phyloP scores from a whole-genome alignment of 2,329 filamentous ascomycete genomes.

The Diaporthe batatas region DNA sequence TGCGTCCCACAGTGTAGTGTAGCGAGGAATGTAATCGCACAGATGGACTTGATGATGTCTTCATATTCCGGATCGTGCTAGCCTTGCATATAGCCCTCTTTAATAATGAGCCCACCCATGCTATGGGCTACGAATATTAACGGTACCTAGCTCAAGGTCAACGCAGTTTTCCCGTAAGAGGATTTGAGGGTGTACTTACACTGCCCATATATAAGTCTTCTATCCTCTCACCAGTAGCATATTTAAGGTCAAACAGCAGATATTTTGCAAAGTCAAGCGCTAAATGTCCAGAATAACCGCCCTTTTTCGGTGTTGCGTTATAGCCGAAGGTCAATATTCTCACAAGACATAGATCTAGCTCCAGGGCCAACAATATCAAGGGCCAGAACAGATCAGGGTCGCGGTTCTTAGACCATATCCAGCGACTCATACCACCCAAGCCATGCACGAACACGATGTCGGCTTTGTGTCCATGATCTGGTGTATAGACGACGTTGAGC shows the following conservation, averaged over 20 bases:
- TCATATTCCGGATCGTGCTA: slow-evolving; percentile 46
- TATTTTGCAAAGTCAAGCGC: slow-evolving; percentile 21
- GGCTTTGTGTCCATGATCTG: slow-evolving; percentile 4
- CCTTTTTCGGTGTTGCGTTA: background rate
- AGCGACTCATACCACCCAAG: background rate
- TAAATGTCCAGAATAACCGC: background rate
- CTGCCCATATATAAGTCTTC: background rate
- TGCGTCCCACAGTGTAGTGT: slow-evolving; percentile 52
- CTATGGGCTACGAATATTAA: slow-evolving; percentile 23
- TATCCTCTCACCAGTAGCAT: background rate
- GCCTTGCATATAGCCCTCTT: slow-evolving; percentile 44
- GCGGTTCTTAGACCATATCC: slow-evolving; percentile 3
- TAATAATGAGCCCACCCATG: slow-evolving; percentile 25
- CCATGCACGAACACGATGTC: slow-evolving; percentile 29
- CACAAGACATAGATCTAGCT: background rate
- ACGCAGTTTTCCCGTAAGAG: background rate
- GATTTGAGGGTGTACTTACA: background rate
- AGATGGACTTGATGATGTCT: slow-evolving; percentile 46
- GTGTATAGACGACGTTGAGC: background rate
- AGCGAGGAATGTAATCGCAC: slow-evolving; percentile 50
- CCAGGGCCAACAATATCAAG: background rate
- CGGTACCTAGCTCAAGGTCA: background rate
- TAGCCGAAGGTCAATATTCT: slow-evolving; percentile 22
- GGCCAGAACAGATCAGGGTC: slow-evolving; percentile 15
- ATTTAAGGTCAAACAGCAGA: background rate